Base-by-base conservation (phyloP, 805 yeast genomes). In the Candida endomychidarum region DNA sequence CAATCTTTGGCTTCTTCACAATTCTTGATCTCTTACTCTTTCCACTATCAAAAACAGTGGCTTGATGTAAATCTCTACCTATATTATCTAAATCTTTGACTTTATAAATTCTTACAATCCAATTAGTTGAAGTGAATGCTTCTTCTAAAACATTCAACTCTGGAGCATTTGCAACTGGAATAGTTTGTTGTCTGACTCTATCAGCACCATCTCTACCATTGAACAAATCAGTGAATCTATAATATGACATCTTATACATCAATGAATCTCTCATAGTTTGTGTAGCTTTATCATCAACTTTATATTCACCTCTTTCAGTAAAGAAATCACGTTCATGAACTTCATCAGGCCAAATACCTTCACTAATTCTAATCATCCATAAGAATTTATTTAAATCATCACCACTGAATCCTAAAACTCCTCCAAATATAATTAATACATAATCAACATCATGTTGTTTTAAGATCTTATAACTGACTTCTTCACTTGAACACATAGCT, bases 311-410 rank as follows among this genome's bases (percentile, higher is more conserved):
- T 40, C 78, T 67, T 4, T 78, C 78, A 16, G 90, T 85, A 75
- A 90, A 93, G 67, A 70, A 93, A 49, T 81, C 77, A 48, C 93
- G 72, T 67, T 93, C 99, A 50, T 72, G 76, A 43, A 93, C 81
- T 58, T 93, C 98, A n/a, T 93, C 97, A 1, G 99, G 99, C 99
- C 99, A 93, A 45, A 93, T 87, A 40, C 99, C 99, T 65, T 93
- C 96, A n/a, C 96, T 78, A 51, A 93, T 93, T 63, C 99, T 80
- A 20, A 93, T 89, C 99, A 93, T 93, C 99, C 99, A 95, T 57
- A 93, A 65, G 67, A 89, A 93, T 67, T 93, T 93, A 72, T 93
- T 93, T 54, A 93, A 71, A 65, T 95, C 99, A 64, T 93, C 99
- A 45, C 99, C 98, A 14, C 93, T 82, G 68, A 78, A 93, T 18